Evolutionary conservation across 345 rosid genomes (phyloP).

Genomic region (Brassica napus): DNA sequence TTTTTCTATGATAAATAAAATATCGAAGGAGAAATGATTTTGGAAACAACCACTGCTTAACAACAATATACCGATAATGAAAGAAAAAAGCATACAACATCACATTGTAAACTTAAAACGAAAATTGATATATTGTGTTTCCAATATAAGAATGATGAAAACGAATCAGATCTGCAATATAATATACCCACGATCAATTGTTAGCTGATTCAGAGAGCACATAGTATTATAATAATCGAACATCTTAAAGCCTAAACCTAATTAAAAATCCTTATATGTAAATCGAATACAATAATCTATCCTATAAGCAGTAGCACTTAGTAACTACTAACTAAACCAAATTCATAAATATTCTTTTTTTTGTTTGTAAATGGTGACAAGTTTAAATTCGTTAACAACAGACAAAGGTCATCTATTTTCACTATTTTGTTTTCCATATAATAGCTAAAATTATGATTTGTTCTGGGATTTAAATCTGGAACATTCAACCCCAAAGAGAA

Average conservation of each 20-base stretch:
- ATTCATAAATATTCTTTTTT: too few relatives aligned
- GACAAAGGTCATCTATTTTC: not conserved
- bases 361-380: not conserved
- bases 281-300: too few relatives aligned
- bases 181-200: slow-evolving; percentile 19
- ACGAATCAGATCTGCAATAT: not conserved
- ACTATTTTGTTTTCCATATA: not conserved
- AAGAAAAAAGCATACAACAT: not conserved
- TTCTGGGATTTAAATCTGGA: not conserved
- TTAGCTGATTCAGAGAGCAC: slow-evolving; percentile 33
- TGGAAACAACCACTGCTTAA: not conserved
- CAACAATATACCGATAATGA: not conserved
- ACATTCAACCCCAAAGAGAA: too few relatives aligned
- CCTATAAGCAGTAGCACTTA: too few relatives aligned
- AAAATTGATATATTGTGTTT: not conserved
- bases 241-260: not conserved
- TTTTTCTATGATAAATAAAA: not conserved
- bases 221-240: not conserved
- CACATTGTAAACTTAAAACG: not conserved
- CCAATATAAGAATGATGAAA: not conserved
- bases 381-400: not conserved
- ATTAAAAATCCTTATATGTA: not conserved
- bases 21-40: not conserved
- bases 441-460: not conserved
- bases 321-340: too few relatives aligned